These are phyloP conservation scores for Trichodelitschia bisporula DNA, from an alignment of 495 filamentous ascomycete genomes.

Conservation along the genomic window DNA sequence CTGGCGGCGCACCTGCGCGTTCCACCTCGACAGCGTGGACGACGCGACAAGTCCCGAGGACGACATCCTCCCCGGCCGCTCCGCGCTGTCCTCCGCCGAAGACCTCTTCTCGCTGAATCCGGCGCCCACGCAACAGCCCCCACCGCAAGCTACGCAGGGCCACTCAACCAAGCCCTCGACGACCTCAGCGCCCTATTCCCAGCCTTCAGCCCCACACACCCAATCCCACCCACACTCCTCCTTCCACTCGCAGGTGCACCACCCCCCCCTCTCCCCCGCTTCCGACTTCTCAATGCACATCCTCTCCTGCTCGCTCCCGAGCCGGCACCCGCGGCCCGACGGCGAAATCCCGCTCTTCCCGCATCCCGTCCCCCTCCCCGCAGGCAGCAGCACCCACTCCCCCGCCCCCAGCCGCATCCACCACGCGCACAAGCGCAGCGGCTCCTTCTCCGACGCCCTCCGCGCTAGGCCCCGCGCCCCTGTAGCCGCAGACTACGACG, in stretches of 20 bases:
- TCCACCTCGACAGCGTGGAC: conserved; percentile 46
- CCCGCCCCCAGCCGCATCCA: too few relatives aligned
- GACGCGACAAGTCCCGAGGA: conserved; percentile 26
- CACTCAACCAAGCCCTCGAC: too few relatives aligned
- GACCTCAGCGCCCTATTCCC: too few relatives aligned
- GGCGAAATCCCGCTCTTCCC: conserved; percentile 11
- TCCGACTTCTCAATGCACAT: conserved; percentile 40
- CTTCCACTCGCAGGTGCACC: too few relatives aligned
- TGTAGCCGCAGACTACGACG: conserved; percentile 24
- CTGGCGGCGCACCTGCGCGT: conserved; percentile 73
- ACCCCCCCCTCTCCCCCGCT: conserved; percentile 9
- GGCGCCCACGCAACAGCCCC: too few relatives aligned
- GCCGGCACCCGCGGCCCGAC: conserved; percentile 7
- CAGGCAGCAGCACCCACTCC: conserved; percentile 5
- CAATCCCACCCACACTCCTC: too few relatives aligned
- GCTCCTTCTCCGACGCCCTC: conserved; percentile 69
- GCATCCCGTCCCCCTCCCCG: conserved; percentile 9
- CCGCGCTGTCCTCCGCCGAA: too few relatives aligned
- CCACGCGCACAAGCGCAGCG: conserved; percentile 42
- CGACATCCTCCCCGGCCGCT: conserved; percentile 52
- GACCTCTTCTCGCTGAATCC: too few relatives aligned
- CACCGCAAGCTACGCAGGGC: too few relatives aligned
- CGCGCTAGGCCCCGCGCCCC: conserved; percentile 43
- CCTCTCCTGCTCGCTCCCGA: conserved; percentile 65
- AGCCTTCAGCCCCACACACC: too few relatives aligned